A percentile compares a stretch with the other conserved stretches of the same genome.
These are phyloP conservation scores for Trebouxia sp. DNA, from an alignment of 139 green algal genomes.

Conservation along the genomic window DNA sequence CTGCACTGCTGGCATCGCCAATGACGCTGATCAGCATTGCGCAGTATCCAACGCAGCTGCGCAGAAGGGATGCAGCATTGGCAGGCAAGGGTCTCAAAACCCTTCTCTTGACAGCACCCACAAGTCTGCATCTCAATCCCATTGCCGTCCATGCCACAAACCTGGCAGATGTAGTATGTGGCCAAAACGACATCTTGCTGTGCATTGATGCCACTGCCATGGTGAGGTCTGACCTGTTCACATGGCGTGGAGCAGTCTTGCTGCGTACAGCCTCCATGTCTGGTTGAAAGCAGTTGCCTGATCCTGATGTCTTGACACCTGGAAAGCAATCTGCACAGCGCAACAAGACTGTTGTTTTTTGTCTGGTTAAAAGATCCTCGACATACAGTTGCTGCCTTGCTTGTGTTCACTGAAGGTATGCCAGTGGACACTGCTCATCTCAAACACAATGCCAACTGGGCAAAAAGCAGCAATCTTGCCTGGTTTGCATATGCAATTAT, in stretches of 20 bases:
- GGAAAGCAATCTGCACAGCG: slow-evolving; percentile 6
- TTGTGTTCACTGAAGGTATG: too few species aligned
- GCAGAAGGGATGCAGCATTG: not conserved
- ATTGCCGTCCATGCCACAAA: not conserved
- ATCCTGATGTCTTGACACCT: not conserved
- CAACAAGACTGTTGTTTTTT: too few species aligned
- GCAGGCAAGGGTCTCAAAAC: not conserved
- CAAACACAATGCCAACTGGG: too few species aligned
- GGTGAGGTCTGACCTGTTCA: not conserved
- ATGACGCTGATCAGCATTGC: not conserved
- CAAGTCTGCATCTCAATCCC: not conserved
- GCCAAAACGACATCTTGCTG: not conserved
- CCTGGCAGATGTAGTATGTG: not conserved
- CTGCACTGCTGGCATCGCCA: slow-evolving; percentile 7
- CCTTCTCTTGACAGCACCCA: not conserved
- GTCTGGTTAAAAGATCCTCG: too few species aligned
- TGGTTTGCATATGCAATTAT: too few species aligned
- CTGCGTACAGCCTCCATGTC: not conserved
- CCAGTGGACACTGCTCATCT: too few species aligned
- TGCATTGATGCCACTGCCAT: not conserved
- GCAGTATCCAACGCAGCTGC: not conserved
- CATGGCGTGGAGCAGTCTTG: not conserved
- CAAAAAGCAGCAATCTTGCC: too few species aligned
- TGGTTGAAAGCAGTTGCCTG: not conserved
- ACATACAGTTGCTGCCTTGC: too few species aligned